phyloP scores from a whole-genome alignment of 2,329 filamentous ascomycete genomes.

The Pyricularia pennisetigena region DNA sequence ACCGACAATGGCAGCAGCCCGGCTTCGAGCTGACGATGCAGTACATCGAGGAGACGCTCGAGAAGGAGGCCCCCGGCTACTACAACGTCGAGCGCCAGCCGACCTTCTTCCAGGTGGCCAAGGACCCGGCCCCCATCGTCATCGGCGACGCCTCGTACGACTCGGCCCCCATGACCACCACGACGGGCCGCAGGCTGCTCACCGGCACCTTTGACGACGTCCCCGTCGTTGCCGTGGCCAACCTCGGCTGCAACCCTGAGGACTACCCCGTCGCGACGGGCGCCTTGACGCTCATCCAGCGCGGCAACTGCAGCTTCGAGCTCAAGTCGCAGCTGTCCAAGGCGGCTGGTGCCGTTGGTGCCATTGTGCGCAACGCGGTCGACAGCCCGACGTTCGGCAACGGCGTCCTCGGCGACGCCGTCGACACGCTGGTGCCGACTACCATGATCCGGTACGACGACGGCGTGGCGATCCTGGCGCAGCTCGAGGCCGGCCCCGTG shows the following conservation, averaged over 20 bases:
- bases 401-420: conserved; percentile 35
- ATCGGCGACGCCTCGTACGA: conserved; percentile 18
- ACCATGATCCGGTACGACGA: conserved; percentile 41
- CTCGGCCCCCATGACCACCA: conserved; percentile 32
- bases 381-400: conserved; percentile 38
- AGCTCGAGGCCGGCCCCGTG: conserved; percentile 17
- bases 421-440: conserved; percentile 35
- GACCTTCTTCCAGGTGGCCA: neutral
- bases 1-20: conserved; percentile 2
- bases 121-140: conserved; percentile 12
- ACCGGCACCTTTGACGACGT: conserved; percentile 9
- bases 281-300: conserved; percentile 48
- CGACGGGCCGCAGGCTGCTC: conserved; percentile 32
- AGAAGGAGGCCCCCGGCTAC: conserved; percentile 1
- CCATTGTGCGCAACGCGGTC: conserved; percentile 54
- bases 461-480: conserved; percentile 22
- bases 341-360: conserved; percentile 44
- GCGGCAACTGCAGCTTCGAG: conserved; percentile 49
- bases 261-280: conserved; percentile 46
- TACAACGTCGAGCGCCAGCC: conserved; percentile 4
- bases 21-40: conserved; percentile 4
- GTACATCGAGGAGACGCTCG: conserved; percentile 5
- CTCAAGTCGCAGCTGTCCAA: conserved; percentile 47
- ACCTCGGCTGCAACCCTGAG: conserved; percentile 40
- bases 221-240: conserved; percentile 34